Conservation (phyloP, 2,329 filamentous ascomycete genomes). For the Cladosporium phlei region DNA sequence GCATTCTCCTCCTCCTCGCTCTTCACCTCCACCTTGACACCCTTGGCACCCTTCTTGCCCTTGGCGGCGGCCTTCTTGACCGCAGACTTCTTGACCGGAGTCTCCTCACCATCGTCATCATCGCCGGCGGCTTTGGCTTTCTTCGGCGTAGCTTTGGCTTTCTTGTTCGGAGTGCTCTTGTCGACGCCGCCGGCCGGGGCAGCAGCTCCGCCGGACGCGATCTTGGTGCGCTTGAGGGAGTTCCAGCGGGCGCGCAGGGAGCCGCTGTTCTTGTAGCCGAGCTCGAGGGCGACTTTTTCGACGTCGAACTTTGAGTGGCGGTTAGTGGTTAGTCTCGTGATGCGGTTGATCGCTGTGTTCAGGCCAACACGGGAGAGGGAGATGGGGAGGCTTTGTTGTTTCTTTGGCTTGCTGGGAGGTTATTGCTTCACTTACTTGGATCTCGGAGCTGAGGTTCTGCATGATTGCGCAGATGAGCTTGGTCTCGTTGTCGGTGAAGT, state of each 20-base stretch:
- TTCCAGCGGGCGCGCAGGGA: conserved; percentile 23
- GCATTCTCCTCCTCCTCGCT: conserved; percentile 2
- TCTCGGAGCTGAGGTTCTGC: conserved; percentile 23
- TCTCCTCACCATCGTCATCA: conserved; percentile 11
- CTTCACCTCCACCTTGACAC: conserved; percentile 10
- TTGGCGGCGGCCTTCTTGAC: conserved; percentile 14
- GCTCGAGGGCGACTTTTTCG: conserved; percentile 21
- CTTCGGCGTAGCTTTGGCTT: conserved; percentile 15
- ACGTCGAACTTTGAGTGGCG: conserved; percentile 20
- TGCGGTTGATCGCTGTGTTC: not conserved
- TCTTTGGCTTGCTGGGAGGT: no score
- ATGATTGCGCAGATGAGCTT: conserved; percentile 24
- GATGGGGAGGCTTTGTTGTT: no score
- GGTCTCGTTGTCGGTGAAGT: conserved; percentile 22
- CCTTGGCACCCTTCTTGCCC: conserved; percentile 4
- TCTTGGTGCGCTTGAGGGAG: conserved; percentile 26
- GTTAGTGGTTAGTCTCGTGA: not conserved
- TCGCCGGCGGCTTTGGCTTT: conserved; percentile 2
- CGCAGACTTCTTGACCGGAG: conserved; percentile 1
- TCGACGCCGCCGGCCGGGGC: conserved; percentile 2
- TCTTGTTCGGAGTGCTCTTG: conserved; percentile 19
- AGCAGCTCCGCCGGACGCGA: conserved; percentile 6
- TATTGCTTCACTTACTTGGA: conserved; percentile 16
- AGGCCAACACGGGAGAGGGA: no score
- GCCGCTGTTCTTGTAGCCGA: conserved; percentile 24